Evolutionary conservation across 257 asterid species (phyloP).

Genomic region (Cinchona pubescens): DNA sequence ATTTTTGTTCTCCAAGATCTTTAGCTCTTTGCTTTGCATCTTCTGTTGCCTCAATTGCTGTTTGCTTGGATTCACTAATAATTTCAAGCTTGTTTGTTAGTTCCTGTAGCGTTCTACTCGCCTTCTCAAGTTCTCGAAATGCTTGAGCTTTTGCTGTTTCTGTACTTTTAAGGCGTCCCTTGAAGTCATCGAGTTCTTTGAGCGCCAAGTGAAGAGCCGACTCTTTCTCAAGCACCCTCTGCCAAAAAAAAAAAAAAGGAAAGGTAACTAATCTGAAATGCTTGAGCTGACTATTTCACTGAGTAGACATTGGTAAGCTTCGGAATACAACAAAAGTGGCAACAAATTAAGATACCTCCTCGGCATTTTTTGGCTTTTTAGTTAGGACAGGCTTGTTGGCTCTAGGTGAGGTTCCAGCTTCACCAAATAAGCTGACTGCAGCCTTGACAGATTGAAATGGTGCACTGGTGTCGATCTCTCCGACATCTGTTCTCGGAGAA

Average conservation of each 20-base stretch:
- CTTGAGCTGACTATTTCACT: no score
- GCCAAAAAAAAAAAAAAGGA: slow-evolving; percentile 6
- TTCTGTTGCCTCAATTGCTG: slow-evolving; percentile 52
- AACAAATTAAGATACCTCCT: slow-evolving; percentile 51
- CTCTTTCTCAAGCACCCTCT: slow-evolving; percentile 86
- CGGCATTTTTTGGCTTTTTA: slow-evolving; percentile 48
- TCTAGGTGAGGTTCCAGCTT: slow-evolving; percentile 43
- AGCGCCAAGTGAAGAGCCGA: slow-evolving; percentile 60
- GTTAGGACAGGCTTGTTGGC: slow-evolving; percentile 18
- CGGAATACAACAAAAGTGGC: no score
- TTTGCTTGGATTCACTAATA: slow-evolving; percentile 56
- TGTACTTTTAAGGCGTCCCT: slow-evolving; percentile 42
- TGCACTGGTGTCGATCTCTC: slow-evolving; percentile 70
- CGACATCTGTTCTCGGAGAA: slow-evolving; percentile 50
- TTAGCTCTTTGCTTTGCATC: slow-evolving; percentile 42
- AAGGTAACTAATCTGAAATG: background rate
- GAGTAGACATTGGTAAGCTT: no score
- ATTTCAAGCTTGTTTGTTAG: slow-evolving; percentile 64
- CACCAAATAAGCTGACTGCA: slow-evolving; percentile 70
- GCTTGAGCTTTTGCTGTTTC: slow-evolving; percentile 64
- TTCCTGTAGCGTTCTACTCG: slow-evolving; percentile 56
- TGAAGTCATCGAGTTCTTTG: slow-evolving; percentile 52
- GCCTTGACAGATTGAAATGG: slow-evolving; percentile 83
- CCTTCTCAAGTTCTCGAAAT: slow-evolving; percentile 49
- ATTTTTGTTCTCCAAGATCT: slow-evolving; percentile 47